Conservation (phyloP, 176 grass and related monocot genomes). For the Phragmites australis region DNA sequence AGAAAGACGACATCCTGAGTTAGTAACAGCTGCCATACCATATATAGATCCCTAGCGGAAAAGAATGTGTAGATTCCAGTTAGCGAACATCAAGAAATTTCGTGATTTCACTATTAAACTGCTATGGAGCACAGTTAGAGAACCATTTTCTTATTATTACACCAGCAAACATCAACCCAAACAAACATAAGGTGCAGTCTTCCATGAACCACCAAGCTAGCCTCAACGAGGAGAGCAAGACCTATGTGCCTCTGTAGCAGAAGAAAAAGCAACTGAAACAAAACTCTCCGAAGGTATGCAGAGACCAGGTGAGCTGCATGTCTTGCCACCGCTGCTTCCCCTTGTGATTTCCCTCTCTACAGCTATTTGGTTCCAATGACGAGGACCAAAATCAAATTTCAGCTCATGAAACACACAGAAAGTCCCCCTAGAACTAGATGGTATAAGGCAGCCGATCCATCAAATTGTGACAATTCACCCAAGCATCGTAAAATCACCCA, state of each 20-base stretch:
- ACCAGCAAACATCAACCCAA: not conserved
- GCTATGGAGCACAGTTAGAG: not conserved
- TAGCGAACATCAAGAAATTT: not conserved
- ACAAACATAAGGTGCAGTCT: not conserved
- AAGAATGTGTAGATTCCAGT: too few relatives aligned
- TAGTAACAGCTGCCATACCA: not conserved
- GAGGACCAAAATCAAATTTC: too few relatives aligned
- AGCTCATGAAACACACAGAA: too few relatives aligned
- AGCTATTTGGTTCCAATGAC: too few relatives aligned
- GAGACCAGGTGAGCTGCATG: too few relatives aligned
- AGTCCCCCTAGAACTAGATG: too few relatives aligned
- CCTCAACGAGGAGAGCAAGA: not conserved
- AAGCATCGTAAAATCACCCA: too few relatives aligned
- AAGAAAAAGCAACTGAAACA: not conserved
- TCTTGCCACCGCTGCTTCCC: too few relatives aligned
- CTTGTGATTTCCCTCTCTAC: too few relatives aligned
- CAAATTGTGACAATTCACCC: too few relatives aligned
- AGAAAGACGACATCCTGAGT: not conserved
- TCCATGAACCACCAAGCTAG: not conserved
- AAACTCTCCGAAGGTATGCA: too few relatives aligned
- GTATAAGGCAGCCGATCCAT: too few relatives aligned
- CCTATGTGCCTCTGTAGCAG: not conserved
- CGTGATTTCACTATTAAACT: not conserved
- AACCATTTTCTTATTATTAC: not conserved
- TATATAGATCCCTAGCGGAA: not conserved